These are phyloP conservation scores for Phytophthora fragariaefolia DNA, from an alignment of 352 stramenopile species.

Conservation along the genomic window DNA sequence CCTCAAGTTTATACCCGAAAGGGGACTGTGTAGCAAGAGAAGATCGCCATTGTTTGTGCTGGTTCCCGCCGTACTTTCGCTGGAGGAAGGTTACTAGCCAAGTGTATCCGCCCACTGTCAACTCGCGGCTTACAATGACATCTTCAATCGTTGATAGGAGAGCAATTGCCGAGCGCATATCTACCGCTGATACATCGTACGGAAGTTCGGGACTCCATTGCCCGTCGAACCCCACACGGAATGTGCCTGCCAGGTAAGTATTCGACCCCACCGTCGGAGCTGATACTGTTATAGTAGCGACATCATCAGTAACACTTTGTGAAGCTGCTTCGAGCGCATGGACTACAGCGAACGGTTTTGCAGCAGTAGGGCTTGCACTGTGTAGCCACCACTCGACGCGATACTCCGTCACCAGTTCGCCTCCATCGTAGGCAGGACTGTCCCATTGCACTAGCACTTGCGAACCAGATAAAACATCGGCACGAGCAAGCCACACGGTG, in stretches of 20 bases:
- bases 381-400: constrained; percentile 74
- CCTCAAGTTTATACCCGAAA: constrained; percentile 61
- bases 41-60: constrained; percentile 60
- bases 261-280: constrained; percentile 55
- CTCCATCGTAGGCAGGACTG: constrained; percentile 67
- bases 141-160: constrained; percentile 67
- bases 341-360: constrained; percentile 60
- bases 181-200: constrained; percentile 84
- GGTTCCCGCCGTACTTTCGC: constrained; percentile 57
- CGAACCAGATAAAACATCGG: constrained; percentile 62
- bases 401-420: constrained; percentile 78
- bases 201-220: constrained; percentile 88
- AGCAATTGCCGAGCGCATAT: constrained; percentile 69
- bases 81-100: constrained; percentile 80
- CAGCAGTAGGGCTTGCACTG: constrained; percentile 38
- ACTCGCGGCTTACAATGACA: constrained; percentile 57
- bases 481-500: constrained; percentile 38
- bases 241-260: constrained; percentile 74
- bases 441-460: constrained; percentile 84
- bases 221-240: constrained; percentile 90
- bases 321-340: constrained; percentile 47
- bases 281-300: constrained; percentile 76
- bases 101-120: constrained; percentile 75
- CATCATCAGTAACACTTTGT: constrained; percentile 49
- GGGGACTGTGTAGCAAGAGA: constrained; percentile 42